Percentiles rank a stretch among this genome's conserved stretches.
phyloP scores from a whole-genome alignment of 1,284 basidiomycete species.

The Coniferiporia weirii region DNA sequence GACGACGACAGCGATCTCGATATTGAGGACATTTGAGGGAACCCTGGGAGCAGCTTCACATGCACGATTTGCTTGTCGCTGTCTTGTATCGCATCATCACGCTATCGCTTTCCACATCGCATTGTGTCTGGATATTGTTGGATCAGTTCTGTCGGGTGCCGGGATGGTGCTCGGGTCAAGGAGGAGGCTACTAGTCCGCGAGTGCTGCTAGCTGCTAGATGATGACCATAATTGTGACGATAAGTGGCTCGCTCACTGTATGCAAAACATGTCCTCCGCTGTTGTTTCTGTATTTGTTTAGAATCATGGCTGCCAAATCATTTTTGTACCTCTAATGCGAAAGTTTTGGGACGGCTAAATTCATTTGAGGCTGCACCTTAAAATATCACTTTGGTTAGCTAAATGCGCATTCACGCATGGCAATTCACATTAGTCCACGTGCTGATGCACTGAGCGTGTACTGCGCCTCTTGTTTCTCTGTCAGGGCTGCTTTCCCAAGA shows the following conservation, averaged over 20 bases:
- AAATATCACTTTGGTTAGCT: no score
- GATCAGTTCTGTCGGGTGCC: neutral
- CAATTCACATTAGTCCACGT: no score
- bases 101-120: neutral
- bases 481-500: no score
- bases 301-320: neutral
- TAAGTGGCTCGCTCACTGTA: constrained; percentile 14
- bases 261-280: constrained; percentile 1
- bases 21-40: constrained; percentile 67
- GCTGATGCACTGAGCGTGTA: no score
- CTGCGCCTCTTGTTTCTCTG: no score
- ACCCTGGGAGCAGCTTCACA: neutral
- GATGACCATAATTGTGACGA: constrained; percentile 1
- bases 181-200: neutral
- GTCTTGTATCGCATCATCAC: neutral
- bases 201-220: neutral
- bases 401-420: no score
- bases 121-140: neutral
- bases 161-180: neutral
- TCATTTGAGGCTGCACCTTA: no score
- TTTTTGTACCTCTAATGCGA: neutral
- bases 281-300: constrained; percentile 15
- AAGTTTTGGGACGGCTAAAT: neutral
- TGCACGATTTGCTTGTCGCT: neutral
- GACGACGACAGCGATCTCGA: constrained; percentile 36